Percentiles rank a stretch among this genome's conserved stretches.
Conservation (phyloP, 2,329 filamentous ascomycete genomes). For the Xylariaceae sp. region DNA sequence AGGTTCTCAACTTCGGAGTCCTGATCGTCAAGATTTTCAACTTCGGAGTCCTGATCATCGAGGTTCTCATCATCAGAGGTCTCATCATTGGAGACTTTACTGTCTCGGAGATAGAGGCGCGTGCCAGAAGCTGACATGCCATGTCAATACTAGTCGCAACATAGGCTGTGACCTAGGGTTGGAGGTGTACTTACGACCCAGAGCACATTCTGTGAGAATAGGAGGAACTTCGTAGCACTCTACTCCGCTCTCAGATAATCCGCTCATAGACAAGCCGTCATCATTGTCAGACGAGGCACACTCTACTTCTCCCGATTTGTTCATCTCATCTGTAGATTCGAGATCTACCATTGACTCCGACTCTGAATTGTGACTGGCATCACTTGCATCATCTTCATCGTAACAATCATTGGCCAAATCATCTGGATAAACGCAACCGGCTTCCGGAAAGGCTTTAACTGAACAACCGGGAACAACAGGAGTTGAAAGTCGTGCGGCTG, state of each 20-base stretch:
- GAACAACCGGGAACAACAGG: background rate
- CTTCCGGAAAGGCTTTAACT: background rate
- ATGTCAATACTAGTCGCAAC: background rate
- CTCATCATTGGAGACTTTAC: background rate
- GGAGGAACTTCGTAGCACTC: too few relatives aligned
- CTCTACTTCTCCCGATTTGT: background rate
- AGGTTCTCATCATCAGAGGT: too few relatives aligned
- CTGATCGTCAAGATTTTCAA: too few relatives aligned
- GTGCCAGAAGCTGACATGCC: background rate
- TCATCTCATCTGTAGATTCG: slow-evolving; percentile 8
- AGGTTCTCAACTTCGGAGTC: too few relatives aligned
- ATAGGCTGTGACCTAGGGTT: background rate
- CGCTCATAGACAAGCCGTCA: background rate
- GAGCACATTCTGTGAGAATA: background rate
- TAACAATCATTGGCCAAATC: background rate
- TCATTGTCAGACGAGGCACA: slow-evolving; percentile 1
- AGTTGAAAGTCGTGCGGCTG: background rate
- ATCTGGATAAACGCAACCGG: background rate
- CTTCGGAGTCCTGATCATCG: too few relatives aligned
- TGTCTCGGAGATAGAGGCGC: background rate
- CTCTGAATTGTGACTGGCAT: background rate
- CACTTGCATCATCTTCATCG: slow-evolving; percentile 7
- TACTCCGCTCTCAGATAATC: too few relatives aligned
- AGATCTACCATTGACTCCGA: background rate
- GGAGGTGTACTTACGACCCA: slow-evolving; percentile 15